Evolutionary conservation across 208 protist species (phyloP), one percentile per base, ranked within the genome.

Genomic region (Trypanosoma scelopori): DNA sequence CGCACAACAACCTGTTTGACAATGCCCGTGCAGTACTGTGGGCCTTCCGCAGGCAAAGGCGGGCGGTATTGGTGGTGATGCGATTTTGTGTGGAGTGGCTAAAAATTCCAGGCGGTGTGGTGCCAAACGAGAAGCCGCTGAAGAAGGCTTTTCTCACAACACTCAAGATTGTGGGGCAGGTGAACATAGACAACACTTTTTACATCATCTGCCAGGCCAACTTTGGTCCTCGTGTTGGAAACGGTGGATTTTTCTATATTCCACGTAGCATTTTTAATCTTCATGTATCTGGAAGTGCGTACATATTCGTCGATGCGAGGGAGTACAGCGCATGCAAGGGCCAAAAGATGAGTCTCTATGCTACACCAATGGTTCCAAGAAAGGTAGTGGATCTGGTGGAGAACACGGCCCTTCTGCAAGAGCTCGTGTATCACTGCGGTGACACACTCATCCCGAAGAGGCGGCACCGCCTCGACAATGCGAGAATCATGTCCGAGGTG

Each of bases 141-240:
- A 69, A 47, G 59, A 58, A 37, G 37, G 71, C 76, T 13, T 89
- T 95, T 71, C 81, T 78, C 65, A 95, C 89, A 25, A 84, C 80
- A 0, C 73, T 85, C 27, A 93, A 92, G 75, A 64, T 91, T 22
- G 75, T 93, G 22, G 89, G 89, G 5, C 84, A 91, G 70, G 72
- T 58, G 27, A 65, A 75, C 2, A 71, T 84, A 4, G 58, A 82
- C 47, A 86, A 83, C 55, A 81, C 68, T n/a, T 65, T 81, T 23
- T 78, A 85, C 53, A 68, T 92, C n/a, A 87, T 95, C 62, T 68
- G 88, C 32, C 86, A 93, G 69, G 74, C 69, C 16, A 89, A 85
- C 43, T 87, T 95, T 55, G 89, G 89, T 42, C 22, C 46, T 35
- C n/a, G 25, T 45, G 65, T 74, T 16, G 85, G 82, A 15, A 53